Percentiles rank a stretch among this genome's conserved stretches.
Evolutionary conservation across 306 rosid genomes (phyloP).

Genomic region (Arachis hypogaea): DNA sequence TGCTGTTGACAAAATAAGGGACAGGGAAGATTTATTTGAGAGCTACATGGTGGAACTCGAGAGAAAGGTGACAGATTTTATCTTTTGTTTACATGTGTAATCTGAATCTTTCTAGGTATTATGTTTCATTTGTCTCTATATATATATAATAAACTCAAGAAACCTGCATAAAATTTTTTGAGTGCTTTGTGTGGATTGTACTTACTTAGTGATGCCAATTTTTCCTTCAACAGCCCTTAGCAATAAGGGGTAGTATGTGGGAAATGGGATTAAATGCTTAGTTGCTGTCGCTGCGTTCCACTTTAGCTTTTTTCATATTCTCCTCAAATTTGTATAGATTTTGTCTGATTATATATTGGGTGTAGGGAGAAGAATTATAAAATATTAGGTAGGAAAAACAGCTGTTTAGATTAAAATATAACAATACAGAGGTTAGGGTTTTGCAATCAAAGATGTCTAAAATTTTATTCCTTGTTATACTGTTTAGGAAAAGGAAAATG

Average conservation of each 20-base stretch:
- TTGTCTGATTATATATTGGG: background rate
- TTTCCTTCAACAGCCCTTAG: background rate
- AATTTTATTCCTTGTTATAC: constrained; percentile 17
- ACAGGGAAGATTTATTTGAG: constrained; percentile 93
- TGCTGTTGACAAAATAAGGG: constrained; percentile 88
- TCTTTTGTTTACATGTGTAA: constrained; percentile 1
- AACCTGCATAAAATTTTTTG: constrained; percentile 2
- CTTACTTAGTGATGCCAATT: background rate
- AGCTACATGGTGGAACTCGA: constrained; percentile 97
- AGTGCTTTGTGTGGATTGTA: background rate
- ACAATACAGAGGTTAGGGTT: constrained; percentile 10
- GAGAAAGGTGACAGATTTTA: constrained; percentile 72
- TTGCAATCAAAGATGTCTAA: background rate
- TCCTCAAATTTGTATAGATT: background rate
- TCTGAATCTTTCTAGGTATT: constrained; percentile 16
- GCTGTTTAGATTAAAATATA: constrained; percentile 9
- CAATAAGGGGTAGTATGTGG: too few species aligned
- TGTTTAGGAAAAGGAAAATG: constrained; percentile 85
- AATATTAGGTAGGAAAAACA: constrained; percentile 3
- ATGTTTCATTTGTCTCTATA: constrained; percentile 13
- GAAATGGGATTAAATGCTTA: constrained; percentile 24
- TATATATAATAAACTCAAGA: background rate
- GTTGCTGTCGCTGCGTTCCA: constrained; percentile 59
- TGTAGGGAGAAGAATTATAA: background rate
- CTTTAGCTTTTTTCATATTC: constrained; percentile 1